These are phyloP conservation scores for Penicillium janthinellum DNA, from an alignment of 2,329 filamentous ascomycete species.

Conservation along the genomic window DNA sequence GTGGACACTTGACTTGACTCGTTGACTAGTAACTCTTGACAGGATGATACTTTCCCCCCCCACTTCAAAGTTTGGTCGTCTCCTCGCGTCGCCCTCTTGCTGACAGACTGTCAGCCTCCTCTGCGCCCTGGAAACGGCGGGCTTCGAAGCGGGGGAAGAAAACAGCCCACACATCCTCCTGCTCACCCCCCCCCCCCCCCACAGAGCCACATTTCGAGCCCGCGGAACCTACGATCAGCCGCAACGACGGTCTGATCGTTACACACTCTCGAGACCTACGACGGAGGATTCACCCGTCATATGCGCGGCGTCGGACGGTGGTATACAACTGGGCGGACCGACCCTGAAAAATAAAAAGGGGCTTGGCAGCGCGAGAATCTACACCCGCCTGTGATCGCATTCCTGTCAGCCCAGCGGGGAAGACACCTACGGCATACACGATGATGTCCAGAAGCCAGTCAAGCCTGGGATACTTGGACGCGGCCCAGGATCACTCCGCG, in stretches of 20 bases:
- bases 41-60: conserved; percentile 17
- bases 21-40: neutral
- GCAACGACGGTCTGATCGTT: conserved; percentile 5
- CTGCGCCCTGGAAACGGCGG: conserved; percentile 1
- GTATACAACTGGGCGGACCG: neutral
- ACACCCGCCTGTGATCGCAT: neutral
- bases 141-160: conserved; percentile 11
- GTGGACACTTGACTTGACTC: neutral
- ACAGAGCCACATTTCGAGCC: conserved; percentile 10
- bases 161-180: conserved; percentile 6
- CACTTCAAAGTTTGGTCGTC: neutral
- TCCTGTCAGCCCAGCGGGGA: conserved; percentile 8
- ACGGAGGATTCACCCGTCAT: neutral
- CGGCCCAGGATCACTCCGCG: conserved; percentile 33
- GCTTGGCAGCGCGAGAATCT: neutral
- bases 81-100: neutral
- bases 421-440: conserved; percentile 13
- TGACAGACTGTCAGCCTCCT: neutral
- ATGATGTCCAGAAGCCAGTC: conserved; percentile 46
- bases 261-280: conserved; percentile 2
- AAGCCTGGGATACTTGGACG: conserved; percentile 39
- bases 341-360: conserved; percentile 1
- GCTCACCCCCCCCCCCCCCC: neutral
- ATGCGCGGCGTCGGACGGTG: conserved; percentile 4
- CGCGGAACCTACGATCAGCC: conserved; percentile 15